Percentiles rank a stretch among this genome's conserved stretches.
phyloP scores from a whole-genome alignment of 805 yeast genomes.

The Metschnikowia drakensbergensis region DNA sequence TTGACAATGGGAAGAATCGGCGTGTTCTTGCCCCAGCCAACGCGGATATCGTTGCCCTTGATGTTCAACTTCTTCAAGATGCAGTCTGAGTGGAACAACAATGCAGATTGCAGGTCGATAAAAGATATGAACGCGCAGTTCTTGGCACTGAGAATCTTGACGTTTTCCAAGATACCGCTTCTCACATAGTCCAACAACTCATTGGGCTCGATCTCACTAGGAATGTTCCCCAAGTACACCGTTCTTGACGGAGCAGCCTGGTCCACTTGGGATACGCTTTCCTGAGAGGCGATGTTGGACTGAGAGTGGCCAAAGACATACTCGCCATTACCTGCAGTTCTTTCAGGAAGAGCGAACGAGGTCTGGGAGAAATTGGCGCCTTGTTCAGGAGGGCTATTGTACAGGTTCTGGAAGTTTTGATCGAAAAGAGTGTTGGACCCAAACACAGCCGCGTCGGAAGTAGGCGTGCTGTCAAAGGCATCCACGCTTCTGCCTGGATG shows the following conservation, averaged over 20 bases:
- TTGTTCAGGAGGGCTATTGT: background rate
- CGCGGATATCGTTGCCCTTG: conserved; percentile 73
- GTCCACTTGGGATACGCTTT: background rate
- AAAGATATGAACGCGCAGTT: conserved; percentile 89
- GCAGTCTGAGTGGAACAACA: conserved; percentile 91
- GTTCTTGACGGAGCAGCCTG: conserved; percentile 68
- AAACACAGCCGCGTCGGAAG: background rate
- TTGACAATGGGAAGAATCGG: conserved; percentile 71
- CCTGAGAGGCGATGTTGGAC: background rate
- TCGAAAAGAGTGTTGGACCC: background rate
- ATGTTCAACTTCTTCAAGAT: conserved; percentile 77
- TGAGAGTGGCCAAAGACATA: background rate
- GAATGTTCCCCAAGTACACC: conserved; percentile 85
- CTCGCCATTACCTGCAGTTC: background rate
- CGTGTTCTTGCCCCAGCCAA: conserved; percentile 90
- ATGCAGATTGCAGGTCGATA: conserved; percentile 82
- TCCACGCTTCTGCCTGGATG: background rate
- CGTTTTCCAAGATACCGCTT: conserved; percentile 82
- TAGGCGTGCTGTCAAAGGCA: background rate
- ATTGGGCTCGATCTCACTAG: conserved; percentile 72
- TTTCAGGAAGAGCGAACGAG: background rate
- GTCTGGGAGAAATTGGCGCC: background rate
- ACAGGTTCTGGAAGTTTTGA: background rate
- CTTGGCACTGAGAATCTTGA: conserved; percentile 74
- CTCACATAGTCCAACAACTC: conserved; percentile 87